Percentiles rank a stretch among this genome's conserved stretches.
These are phyloP conservation scores for sunflower (Helianthus annuus) DNA, from an alignment of 129 eudicot species.

Conservation along the genomic window HanXRQr2.0-SUNRISE NC_035444.2:6435869-6436368, in stretches of 20 bases:
- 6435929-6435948: too few species aligned
- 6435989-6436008: neutral
- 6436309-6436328: constrained; percentile 32
- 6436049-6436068: constrained; percentile 62
- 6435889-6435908: too few species aligned
- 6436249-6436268: constrained; percentile 36
- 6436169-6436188: constrained; percentile 92
- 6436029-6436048: neutral
- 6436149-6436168: constrained; percentile 91
- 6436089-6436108: constrained; percentile 91
- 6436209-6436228: constrained; percentile 77
- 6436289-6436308: constrained; percentile 76
- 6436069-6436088: constrained; percentile 81
- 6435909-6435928: too few species aligned
- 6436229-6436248: constrained; percentile 54
- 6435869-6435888: too few species aligned
- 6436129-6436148: constrained; percentile 92
- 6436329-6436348: neutral
- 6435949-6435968: too few species aligned
- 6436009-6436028: too few species aligned
- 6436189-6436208: constrained; percentile 68
- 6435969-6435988: too few species aligned
- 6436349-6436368: constrained; percentile 2
- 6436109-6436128: constrained; percentile 85
- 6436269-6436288: constrained; percentile 59